Evolutionary conservation across 2,329 filamentous ascomycete genomes (phyloP), one percentile per base, ranked within the genome.

Genomic region (Fonsecaea multimorphosa): DNA sequence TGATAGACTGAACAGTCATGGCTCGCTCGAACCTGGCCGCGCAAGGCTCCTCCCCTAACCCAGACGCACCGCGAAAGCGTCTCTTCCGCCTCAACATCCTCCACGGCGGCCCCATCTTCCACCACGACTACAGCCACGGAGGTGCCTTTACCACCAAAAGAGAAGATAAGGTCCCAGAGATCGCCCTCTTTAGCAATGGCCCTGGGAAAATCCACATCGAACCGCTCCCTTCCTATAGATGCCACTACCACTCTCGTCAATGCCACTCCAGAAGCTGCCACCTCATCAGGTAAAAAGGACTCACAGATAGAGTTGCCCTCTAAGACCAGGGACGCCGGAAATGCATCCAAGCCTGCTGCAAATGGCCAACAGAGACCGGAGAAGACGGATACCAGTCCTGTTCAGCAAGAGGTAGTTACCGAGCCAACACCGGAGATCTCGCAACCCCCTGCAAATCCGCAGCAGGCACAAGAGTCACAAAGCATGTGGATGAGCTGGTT

Each of bases 51-150:
- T 40, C 78, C 82, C 57, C 75, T 83, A 71, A 82, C 81, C 65
- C 79, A 83, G 75, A 78, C 83, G 74, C 80, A 80, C 68, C 78
- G 78, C 72, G 81, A 83, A 73, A 83, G 79, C 72, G 82, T 82
- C 57, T 80, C 79, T 44, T 80, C 78, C 22, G 44, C 58, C 11
- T 36, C 58, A 11, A 60, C 44, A 19, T 27, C 44, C 44, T 24
- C 58, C 11, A 11, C 2, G 32, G n/a, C 29, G 14, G 22, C 29
- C 9, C 58, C 32, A 38, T 29, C 19, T n/a, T n/a, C 12, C 57
- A 76, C 78, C 49, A 76, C 76, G 66, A 76, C 75, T 66, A 71
- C 74, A 63, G 73, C 76, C 58, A 76, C 77, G 49, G 76, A 78
- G 67, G 65, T 74, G 22, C 73, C 74, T 36, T 75, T 77, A 24